A percentile compares a stretch with the other conserved stretches of the same genome.
Conservation (phyloP, 306 rosid genomes). For the Quercus ilex region DNA sequence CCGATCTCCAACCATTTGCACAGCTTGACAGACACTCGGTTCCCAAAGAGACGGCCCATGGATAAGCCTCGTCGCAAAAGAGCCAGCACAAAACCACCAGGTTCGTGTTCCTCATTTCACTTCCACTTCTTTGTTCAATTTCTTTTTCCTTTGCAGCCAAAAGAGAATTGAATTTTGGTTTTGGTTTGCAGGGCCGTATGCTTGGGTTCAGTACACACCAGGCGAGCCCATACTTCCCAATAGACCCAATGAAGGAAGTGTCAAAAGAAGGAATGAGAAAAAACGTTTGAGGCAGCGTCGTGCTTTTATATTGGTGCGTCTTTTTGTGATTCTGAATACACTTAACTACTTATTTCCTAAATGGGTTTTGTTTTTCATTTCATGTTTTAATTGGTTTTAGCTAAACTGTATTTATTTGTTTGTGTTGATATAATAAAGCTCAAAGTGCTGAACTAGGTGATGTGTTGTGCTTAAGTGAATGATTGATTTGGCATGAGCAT, state of each 20-base stretch:
- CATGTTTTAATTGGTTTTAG: neutral
- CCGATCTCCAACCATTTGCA: constrained; percentile 46
- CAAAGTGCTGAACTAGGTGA: too few relatives aligned
- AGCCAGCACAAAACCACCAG: constrained; percentile 69
- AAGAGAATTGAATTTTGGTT: neutral
- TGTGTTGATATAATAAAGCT: too few relatives aligned
- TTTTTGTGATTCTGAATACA: neutral
- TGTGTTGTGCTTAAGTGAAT: too few relatives aligned
- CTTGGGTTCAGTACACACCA: constrained; percentile 67
- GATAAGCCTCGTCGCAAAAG: constrained; percentile 73
- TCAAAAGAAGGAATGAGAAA: constrained; percentile 86
- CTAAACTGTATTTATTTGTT: neutral
- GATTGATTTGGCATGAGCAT: too few relatives aligned
- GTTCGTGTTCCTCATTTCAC: constrained; percentile 20
- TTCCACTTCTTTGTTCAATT: neutral
- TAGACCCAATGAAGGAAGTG: constrained; percentile 85
- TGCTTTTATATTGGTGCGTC: constrained; percentile 75
- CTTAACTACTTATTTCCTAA: neutral
- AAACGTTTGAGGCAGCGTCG: constrained; percentile 76
- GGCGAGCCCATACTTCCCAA: constrained; percentile 71
- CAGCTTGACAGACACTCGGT: constrained; percentile 80
- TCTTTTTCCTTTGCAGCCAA: neutral
- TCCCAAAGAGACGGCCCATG: constrained; percentile 74
- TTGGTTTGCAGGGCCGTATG: constrained; percentile 63
- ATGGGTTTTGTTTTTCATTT: neutral